Evolutionary conservation across 345 rosid species (phyloP), one percentile per base, ranked within the genome.

Genomic region (Gossypium ekmanianum): DNA sequence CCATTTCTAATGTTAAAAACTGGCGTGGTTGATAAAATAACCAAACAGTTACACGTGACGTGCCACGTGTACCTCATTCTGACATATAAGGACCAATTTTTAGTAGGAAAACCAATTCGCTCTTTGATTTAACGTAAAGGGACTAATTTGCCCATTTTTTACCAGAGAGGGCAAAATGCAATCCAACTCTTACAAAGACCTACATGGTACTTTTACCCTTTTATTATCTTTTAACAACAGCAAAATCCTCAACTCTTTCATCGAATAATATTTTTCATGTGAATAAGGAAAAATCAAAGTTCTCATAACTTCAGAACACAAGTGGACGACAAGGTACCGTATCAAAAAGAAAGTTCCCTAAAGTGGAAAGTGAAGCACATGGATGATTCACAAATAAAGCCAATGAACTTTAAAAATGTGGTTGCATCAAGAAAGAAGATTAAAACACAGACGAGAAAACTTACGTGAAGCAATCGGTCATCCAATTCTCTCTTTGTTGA

Each of bases 391-490:
- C 11, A 70, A 22, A 16, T 17, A 70, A 70, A 27, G 55, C 18
- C n/a, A 39, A 39, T 71, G 65, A 14, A 41, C 57, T n/a, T 59
- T 5, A 18, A 58, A 48, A 54, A 72, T 6, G 27, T 65, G 64
- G 74, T 66, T 48, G 26, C 47, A n/a, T 34, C 9, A 65, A 5
- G 43, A 22, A 24, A 44, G 7, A 41, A 64, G 69, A 61, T 14
- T 62, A 59, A 56, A 73, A 54, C 7, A 29, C 22, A 56, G 45
- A 18, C 20, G 22, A 27, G 62, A 4, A 71, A 58, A 87, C 97
- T 80, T 87, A 93, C 98, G 94, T 89, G 80, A 96, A 93, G 86
- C 94, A 93, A 61, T 87, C 83, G 24, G 84, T 81, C 65, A 12
- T 77, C 97, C 97, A 92, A 71, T 87, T 81, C 63, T 86, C 88